Conservation (phyloP, 164 flowering plant genomes). For the Umbilicus rupestris region DNA sequence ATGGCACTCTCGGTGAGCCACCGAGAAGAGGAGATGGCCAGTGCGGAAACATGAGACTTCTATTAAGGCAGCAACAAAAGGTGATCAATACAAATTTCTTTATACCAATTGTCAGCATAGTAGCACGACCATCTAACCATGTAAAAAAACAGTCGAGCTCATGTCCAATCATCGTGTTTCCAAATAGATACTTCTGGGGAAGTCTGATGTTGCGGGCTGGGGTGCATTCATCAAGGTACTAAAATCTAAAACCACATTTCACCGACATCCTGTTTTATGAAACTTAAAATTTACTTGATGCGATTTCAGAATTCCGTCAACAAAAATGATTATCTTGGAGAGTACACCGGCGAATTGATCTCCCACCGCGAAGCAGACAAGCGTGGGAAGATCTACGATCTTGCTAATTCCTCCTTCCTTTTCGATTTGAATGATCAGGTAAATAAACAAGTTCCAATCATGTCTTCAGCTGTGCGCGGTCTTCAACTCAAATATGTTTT, state of each 20-base stretch:
- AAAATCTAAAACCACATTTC: background rate
- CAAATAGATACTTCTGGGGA: conserved; percentile 69
- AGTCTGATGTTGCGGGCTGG: conserved; percentile 98
- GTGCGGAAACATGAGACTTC: conserved; percentile 95
- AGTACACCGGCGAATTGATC: conserved; percentile 93
- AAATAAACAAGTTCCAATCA: conserved; percentile 13
- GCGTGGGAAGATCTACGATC: conserved; percentile 95
- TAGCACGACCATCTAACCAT: background rate
- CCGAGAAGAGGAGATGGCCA: conserved; percentile 78
- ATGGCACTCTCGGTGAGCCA: conserved; percentile 75
- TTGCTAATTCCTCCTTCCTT: conserved; percentile 88
- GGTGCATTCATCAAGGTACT: conserved; percentile 93
- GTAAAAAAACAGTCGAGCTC: background rate
- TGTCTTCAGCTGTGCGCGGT: background rate
- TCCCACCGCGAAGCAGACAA: conserved; percentile 93
- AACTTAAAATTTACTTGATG: conserved; percentile 5
- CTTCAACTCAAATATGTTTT: background rate
- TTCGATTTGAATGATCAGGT: conserved; percentile 96
- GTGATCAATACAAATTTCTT: conserved; percentile 29
- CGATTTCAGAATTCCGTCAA: conserved; percentile 69
- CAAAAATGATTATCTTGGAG: conserved; percentile 95
- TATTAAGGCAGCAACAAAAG: conserved; percentile 80
- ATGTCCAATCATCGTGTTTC: background rate
- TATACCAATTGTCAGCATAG: background rate
- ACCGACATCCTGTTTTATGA: background rate